A percentile compares a stretch with the other conserved stretches of the same genome.
phyloP scores from a whole-genome alignment of 352 stramenopile species.

The Phytopythium montanum region DNA sequence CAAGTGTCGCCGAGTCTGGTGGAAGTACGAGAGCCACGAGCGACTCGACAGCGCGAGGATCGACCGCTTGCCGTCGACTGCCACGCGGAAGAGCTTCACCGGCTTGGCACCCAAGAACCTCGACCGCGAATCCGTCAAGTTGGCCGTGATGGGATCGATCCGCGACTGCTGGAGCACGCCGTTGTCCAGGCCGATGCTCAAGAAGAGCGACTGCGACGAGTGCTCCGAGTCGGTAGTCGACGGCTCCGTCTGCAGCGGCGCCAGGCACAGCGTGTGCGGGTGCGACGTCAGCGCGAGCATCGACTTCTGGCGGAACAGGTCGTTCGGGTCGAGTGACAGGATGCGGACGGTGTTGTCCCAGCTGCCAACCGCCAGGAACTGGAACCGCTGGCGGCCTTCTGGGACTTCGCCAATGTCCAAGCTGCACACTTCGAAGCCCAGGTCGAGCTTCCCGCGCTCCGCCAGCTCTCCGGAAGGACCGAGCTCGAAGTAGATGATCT shows the following conservation, averaged over 20 bases:
- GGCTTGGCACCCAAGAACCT: slow-evolving; percentile 93
- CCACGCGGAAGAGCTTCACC: slow-evolving; percentile 94
- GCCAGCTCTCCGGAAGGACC: slow-evolving; percentile 89
- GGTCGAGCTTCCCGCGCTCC: slow-evolving; percentile 93
- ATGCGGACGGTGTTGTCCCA: slow-evolving; percentile 92
- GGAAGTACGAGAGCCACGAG: slow-evolving; percentile 95
- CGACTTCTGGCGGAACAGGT: slow-evolving; percentile 86
- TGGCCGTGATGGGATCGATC: slow-evolving; percentile 87
- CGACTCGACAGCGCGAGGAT: slow-evolving; percentile 94
- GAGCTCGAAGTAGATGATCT: slow-evolving; percentile 99
- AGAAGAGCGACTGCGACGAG: slow-evolving; percentile 68
- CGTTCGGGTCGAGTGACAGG: slow-evolving; percentile 93
- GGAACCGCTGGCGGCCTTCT: slow-evolving; percentile 90
- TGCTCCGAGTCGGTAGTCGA: slow-evolving; percentile 45
- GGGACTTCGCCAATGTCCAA: slow-evolving; percentile 97
- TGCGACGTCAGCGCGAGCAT: slow-evolving; percentile 80
- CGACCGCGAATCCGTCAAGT: slow-evolving; percentile 85
- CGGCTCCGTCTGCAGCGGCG: slow-evolving; percentile 73
- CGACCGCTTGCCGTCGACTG: slow-evolving; percentile 84
- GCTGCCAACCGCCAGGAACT: slow-evolving; percentile 96
- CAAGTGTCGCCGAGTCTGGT: slow-evolving; percentile 89
- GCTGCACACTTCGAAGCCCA: slow-evolving; percentile 96
- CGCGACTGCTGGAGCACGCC: slow-evolving; percentile 93
- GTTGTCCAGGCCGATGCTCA: slow-evolving; percentile 92
- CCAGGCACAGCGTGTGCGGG: slow-evolving; percentile 77